Evolutionary conservation across 768 basidiomycete genomes (phyloP), one percentile per base, ranked within the genome.

Genomic region (Calocera viscosa): DNA sequence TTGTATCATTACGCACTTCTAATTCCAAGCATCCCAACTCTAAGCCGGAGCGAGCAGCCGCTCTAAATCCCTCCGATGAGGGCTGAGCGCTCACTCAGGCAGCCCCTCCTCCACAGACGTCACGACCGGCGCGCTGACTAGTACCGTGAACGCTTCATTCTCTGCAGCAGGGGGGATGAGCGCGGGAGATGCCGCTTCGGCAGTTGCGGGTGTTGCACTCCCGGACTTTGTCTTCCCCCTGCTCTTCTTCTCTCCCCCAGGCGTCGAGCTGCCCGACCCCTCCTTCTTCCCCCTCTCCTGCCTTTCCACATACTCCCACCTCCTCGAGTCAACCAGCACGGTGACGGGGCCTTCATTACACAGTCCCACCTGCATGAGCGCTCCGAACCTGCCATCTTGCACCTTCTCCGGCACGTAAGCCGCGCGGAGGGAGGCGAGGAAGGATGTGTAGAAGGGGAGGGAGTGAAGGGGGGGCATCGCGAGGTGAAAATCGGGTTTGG

Each of bases 401-500:
- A 60, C 53, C 30, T 19, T 60, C 53, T 60, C 53, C 24, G 26
- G 5, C 14, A 19, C 10, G 19, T 60, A 60, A 2, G 24, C 53
- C 7, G 53, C 53, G 2, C 53, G 53, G 26, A 60, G 53, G 26
- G 26, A 32, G 14, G 53, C 14, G 53, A 60, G 53, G 53, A 60
- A 60, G 30, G 53, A 2, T 11, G 11, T 16, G 53, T 60, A 60
- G 53, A 60, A 60, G 7, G 53, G 14, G 5, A 28, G 14, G 30
- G 53, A 26, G 14, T 2, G 26, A 10, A 22, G 22, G 8, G 53
- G 53, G 8, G 53, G 53, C 93, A 96, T 96, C 5, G 94, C 90
- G 22, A 83, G 83, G 76, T 94, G 94, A 71, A 97, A 97, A 75
- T 96, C 93, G 16, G 90, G 90, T 73, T 94, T 92, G 74, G 81